A percentile compares a stretch with the other conserved stretches of the same genome.
Conservation (phyloP, 129 eudicot genomes). For the Pseudognaphalium luteoalbum region DNA sequence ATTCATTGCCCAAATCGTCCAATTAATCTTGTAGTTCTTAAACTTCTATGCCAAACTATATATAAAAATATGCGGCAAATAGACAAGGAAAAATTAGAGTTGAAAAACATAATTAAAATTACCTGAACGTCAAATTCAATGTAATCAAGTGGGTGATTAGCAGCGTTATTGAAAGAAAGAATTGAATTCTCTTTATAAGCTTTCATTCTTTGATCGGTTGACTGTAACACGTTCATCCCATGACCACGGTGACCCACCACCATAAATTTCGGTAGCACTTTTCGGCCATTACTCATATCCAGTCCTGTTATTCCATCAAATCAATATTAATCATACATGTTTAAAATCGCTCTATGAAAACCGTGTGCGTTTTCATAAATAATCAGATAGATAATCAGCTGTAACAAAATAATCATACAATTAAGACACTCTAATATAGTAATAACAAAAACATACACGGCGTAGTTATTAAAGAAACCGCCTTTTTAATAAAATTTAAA, state of each 20-base stretch:
- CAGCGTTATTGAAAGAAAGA: slow-evolving; percentile 80
- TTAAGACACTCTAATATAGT: too few species aligned
- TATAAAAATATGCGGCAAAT: neutral
- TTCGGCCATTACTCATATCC: slow-evolving; percentile 38
- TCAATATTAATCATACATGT: neutral
- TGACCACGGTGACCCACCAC: slow-evolving; percentile 92
- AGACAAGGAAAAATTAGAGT: neutral
- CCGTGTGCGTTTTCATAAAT: too few species aligned
- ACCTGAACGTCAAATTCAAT: slow-evolving; percentile 98
- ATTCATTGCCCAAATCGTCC: neutral
- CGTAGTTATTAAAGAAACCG: too few species aligned
- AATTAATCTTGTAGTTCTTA: neutral
- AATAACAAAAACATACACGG: too few species aligned
- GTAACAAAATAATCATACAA: neutral
- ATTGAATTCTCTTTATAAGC: slow-evolving; percentile 72
- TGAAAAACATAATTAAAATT: neutral
- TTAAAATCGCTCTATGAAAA: too few species aligned
- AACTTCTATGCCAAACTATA: neutral
- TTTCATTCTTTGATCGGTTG: slow-evolving; percentile 78
- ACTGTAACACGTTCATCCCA: slow-evolving; percentile 79
- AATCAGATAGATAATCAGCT: neutral
- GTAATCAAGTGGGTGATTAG: slow-evolving; percentile 58
- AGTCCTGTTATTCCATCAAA: slow-evolving; percentile 36
- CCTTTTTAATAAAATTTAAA: too few species aligned
- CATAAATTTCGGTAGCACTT: slow-evolving; percentile 52